Evolutionary conservation across 495 filamentous ascomycete species (phyloP).

Genomic region (Neurospora tetraspora): DNA sequence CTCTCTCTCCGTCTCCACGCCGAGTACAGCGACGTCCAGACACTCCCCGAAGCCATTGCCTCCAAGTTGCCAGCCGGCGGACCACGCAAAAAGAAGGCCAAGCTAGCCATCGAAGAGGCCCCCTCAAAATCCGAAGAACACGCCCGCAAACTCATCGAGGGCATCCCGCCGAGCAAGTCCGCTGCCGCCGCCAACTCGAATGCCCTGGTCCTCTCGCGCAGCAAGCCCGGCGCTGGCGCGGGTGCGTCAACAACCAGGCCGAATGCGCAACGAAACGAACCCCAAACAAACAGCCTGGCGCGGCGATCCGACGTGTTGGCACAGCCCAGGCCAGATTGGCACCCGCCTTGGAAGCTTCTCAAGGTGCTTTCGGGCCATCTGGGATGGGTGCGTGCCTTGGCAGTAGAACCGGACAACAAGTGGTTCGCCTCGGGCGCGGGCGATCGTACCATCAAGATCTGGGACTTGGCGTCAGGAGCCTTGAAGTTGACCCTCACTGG

Average conservation of each 20-base stretch:
- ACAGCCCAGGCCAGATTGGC: constrained; percentile 83
- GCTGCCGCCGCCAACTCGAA: constrained; percentile 36
- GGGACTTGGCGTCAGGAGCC: constrained; percentile 82
- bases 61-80: constrained; percentile 63
- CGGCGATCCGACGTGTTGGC: constrained; percentile 51
- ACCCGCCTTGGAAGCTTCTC: constrained; percentile 97
- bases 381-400: constrained; percentile 87
- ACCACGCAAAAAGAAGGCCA: constrained; percentile 27
- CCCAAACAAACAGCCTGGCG: constrained; percentile 43
- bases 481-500: constrained; percentile 85
- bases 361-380: constrained; percentile 93
- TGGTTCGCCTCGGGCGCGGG: constrained; percentile 97
- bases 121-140: constrained; percentile 40
- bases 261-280: constrained; percentile 16
- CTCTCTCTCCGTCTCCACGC: constrained; percentile 38
- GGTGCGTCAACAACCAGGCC: constrained; percentile 3
- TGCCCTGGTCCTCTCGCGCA: constrained; percentile 46
- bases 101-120: constrained; percentile 31
- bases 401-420: constrained; percentile 90
- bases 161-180: constrained; percentile 40
- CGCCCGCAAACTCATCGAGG: constrained; percentile 62
- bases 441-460: constrained; percentile 97
- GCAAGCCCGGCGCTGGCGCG: constrained; percentile 5
- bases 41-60: constrained; percentile 75
- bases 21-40: constrained; percentile 75